A percentile compares a stretch with the other conserved stretches of the same genome.
Conservation (phyloP, 1,284 basidiomycete species). For the Tilletia caries region DNA sequence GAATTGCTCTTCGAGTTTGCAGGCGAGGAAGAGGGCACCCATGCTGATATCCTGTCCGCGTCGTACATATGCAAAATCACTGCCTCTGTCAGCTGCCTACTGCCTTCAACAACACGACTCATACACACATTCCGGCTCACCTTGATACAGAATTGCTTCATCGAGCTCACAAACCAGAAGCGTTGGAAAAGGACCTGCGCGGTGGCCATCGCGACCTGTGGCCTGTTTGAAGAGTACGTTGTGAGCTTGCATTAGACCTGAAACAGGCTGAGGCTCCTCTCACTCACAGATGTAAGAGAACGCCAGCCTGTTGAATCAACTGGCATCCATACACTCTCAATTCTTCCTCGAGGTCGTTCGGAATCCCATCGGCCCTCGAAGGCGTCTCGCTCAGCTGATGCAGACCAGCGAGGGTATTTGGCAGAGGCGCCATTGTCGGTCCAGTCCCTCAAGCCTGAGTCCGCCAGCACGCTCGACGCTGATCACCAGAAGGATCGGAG, state of each 20-base stretch:
- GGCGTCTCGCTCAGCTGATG: conserved; percentile 75
- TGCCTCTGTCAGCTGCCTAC: too few species aligned
- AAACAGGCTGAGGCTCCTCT: neutral
- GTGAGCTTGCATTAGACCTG: neutral
- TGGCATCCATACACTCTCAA: conserved; percentile 75
- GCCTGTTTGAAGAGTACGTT: conserved; percentile 60
- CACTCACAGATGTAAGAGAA: conserved; percentile 77
- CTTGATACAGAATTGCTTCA: conserved; percentile 85
- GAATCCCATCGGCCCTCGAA: conserved; percentile 76
- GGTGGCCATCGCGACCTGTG: conserved; percentile 91
- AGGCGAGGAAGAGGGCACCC: conserved; percentile 87
- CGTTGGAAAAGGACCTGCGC: conserved; percentile 94
- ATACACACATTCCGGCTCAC: conserved; percentile 57
- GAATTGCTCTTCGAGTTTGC: conserved; percentile 92
- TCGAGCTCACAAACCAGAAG: conserved; percentile 92
- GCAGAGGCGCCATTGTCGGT: conserved; percentile 45
- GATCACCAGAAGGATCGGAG: neutral
- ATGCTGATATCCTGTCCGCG: conserved; percentile 70
- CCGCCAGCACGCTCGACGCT: too few species aligned
- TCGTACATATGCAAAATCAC: too few species aligned
- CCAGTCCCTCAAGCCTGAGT: neutral
- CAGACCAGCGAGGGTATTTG: conserved; percentile 79
- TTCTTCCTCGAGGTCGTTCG: conserved; percentile 75
- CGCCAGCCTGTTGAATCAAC: conserved; percentile 86
- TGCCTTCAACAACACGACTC: neutral